Evolutionary conservation across 2,329 filamentous ascomycete species (phyloP).

Genomic region (Sclerotinia sclerotiorum): DNA sequence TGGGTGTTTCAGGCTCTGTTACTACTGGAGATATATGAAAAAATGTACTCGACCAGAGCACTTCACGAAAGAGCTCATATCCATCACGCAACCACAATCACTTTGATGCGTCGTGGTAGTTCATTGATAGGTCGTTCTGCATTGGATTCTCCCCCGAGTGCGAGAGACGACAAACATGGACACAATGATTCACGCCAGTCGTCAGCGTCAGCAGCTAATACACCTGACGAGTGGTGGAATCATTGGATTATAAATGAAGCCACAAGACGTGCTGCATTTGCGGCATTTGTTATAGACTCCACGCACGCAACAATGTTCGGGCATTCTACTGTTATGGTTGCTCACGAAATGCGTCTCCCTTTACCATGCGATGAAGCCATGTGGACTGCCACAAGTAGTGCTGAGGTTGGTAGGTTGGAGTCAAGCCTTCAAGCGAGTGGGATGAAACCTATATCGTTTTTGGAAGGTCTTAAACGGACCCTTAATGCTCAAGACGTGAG

Average conservation of each 20-base stretch:
- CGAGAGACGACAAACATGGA: constrained; percentile 48
- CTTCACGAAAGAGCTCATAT: constrained; percentile 95
- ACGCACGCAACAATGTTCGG: constrained; percentile 98
- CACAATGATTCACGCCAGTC: constrained; percentile 58
- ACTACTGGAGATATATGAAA: constrained; percentile 90
- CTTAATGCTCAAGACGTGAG: constrained; percentile 81
- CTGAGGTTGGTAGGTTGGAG: constrained; percentile 83
- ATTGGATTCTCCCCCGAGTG: constrained; percentile 78
- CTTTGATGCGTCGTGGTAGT: constrained; percentile 89
- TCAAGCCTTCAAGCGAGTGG: constrained; percentile 76
- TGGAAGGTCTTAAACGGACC: constrained; percentile 87
- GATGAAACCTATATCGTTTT: constrained; percentile 80
- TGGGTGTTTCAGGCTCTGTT: constrained; percentile 95
- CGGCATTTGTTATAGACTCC: constrained; percentile 91
- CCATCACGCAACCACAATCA: constrained; percentile 93
- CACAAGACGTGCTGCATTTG: constrained; percentile 85
- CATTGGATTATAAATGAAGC: constrained; percentile 95
- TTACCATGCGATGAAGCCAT: constrained; percentile 89
- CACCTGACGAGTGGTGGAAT: constrained; percentile 89
- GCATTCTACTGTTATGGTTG: constrained; percentile 94
- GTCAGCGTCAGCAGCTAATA: constrained; percentile 64
- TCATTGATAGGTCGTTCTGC: constrained; percentile 85
- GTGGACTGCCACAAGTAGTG: constrained; percentile 86
- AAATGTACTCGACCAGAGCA: constrained; percentile 92
- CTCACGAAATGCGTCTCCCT: constrained; percentile 88